Percentiles rank a stretch among this genome's conserved stretches.
phyloP scores from a whole-genome alignment of 106 monocot genomes.

The Gastrodia elata region DNA sequence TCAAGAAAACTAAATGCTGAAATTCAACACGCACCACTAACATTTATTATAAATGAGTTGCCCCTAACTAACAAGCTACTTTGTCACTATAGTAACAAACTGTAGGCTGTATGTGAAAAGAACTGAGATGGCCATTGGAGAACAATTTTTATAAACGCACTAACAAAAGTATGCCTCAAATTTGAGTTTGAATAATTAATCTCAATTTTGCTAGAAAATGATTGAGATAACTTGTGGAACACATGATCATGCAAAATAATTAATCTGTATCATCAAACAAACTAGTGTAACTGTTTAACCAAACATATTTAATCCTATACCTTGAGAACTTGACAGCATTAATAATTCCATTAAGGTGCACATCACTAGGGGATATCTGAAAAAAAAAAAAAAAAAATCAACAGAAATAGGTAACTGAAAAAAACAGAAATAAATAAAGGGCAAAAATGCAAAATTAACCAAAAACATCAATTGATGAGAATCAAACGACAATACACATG shows the following conservation, averaged over 20 bases:
- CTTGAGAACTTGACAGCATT: constrained; percentile 3
- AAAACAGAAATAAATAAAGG: no score
- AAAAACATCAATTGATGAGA: background rate
- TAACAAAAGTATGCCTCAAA: background rate
- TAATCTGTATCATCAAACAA: background rate
- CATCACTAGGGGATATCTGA: constrained; percentile 8
- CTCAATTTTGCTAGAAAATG: background rate
- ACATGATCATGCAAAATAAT: background rate
- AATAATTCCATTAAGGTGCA: constrained; percentile 6
- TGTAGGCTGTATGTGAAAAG: background rate
- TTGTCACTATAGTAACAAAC: background rate
- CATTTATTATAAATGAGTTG: background rate
- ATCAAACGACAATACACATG: background rate
- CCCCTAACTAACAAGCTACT: background rate
- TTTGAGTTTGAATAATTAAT: background rate
- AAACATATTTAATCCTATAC: background rate
- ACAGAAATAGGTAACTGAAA: background rate
- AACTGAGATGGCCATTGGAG: background rate
- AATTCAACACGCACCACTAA: background rate
- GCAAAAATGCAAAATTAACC: no score
- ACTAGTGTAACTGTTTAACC: background rate
- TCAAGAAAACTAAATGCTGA: no score
- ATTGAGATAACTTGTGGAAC: background rate
- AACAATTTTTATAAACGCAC: background rate
- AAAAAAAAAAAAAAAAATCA: background rate